Conservation (phyloP, 2,329 filamentous ascomycete species). For the Xylaria sp. region DNA sequence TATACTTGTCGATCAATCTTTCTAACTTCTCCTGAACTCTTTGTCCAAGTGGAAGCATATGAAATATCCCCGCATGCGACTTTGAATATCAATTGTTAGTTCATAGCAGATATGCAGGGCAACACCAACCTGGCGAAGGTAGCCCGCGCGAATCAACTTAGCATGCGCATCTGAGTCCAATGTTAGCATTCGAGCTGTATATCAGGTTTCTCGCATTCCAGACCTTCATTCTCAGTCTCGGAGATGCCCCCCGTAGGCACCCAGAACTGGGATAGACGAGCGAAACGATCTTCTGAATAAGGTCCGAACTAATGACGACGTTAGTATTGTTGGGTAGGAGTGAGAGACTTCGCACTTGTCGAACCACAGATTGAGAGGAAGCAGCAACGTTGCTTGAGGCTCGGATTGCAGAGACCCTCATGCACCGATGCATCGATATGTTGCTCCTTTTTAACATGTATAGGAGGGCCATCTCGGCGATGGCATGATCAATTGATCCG, state of each 20-base stretch:
- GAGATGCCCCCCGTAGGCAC: conserved; percentile 73
- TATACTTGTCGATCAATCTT: conserved; percentile 82
- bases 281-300: conserved; percentile 19
- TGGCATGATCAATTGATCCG: conserved; percentile 13
- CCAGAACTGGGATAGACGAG: conserved; percentile 75
- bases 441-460: conserved; percentile 17
- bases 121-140: conserved; percentile 66
- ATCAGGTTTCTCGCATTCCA: conserved; percentile 11
- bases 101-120: neutral
- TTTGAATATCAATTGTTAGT: conserved; percentile 39
- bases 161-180: conserved; percentile 61
- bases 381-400: conserved; percentile 9
- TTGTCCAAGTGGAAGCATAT: conserved; percentile 83
- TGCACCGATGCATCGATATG: conserved; percentile 10
- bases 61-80: conserved; percentile 89
- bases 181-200: conserved; percentile 13
- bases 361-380: conserved; percentile 14
- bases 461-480: conserved; percentile 24
- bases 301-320: conserved; percentile 12
- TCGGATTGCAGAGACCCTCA: conserved; percentile 8
- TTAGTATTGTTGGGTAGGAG: conserved; percentile 2
- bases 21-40: conserved; percentile 90
- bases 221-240: conserved; percentile 57
- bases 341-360: neutral
- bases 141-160: conserved; percentile 71